Conservation (phyloP, 129 eudicot species). For the Sambucus nigra region DNA sequence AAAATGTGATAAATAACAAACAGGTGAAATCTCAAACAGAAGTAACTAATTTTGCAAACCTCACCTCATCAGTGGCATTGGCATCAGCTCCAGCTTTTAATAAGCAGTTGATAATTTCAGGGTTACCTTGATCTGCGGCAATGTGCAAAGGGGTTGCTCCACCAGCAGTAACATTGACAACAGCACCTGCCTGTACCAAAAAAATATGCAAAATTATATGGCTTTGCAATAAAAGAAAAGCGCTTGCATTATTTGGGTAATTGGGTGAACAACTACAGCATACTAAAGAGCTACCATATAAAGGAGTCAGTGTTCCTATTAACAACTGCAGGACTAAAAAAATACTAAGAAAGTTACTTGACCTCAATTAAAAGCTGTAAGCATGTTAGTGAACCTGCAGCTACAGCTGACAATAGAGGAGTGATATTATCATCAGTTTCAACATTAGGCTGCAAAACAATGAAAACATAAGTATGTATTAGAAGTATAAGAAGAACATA, state of each 20-base stretch:
- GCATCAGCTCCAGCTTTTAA: conserved; percentile 83
- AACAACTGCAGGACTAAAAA: background rate
- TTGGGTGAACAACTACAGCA: no score
- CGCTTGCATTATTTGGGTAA: no score
- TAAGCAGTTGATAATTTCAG: conserved; percentile 59
- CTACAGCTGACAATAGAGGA: conserved; percentile 83
- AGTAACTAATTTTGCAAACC: conserved; percentile 1
- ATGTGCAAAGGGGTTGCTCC: conserved; percentile 90
- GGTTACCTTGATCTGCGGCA: conserved; percentile 78
- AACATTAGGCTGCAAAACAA: conserved; percentile 71
- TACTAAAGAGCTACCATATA: no score
- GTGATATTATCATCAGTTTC: conserved; percentile 87
- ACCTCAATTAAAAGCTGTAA: conserved; percentile 78
- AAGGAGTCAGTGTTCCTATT: background rate
- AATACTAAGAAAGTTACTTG: background rate
- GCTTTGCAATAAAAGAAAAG: no score
- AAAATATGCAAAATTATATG: no score
- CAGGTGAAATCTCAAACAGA: background rate
- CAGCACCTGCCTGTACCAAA: conserved; percentile 65
- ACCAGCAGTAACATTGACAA: conserved; percentile 74
- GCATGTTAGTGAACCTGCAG: conserved; percentile 85
- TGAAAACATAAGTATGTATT: background rate
- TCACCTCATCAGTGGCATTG: conserved; percentile 76
- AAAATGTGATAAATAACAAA: background rate
- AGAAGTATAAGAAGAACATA: no score